Percentiles rank a stretch among this genome's conserved stretches.
These are phyloP conservation scores for Wallacemonas sp. DNA, from an alignment of 208 protist genomes.

Conservation along the genomic window DNA sequence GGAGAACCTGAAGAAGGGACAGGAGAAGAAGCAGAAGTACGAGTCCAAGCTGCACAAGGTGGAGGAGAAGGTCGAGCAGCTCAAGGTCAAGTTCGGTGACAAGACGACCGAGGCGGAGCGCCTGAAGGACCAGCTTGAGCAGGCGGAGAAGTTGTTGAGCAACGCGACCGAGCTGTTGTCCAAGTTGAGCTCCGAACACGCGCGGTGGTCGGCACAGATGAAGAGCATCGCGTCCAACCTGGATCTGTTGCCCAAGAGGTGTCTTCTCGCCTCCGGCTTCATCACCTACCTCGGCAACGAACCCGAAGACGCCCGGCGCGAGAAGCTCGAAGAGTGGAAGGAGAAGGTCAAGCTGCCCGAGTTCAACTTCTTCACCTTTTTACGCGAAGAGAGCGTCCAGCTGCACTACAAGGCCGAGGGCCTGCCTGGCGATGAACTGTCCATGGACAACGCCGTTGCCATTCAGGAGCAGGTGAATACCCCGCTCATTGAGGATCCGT, in stretches of 20 bases:
- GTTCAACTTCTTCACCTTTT: slow-evolving; percentile 93
- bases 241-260: slow-evolving; percentile 74
- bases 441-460: slow-evolving; percentile 97
- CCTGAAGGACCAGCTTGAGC: slow-evolving; percentile 86
- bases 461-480: slow-evolving; percentile 90
- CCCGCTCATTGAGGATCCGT: slow-evolving; percentile 97
- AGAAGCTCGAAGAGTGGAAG: slow-evolving; percentile 80
- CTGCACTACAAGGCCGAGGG: slow-evolving; percentile 96
- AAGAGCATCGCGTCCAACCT: slow-evolving; percentile 69
- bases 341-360: slow-evolving; percentile 67
- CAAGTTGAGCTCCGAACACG: slow-evolving; percentile 95
- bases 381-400: slow-evolving; percentile 94
- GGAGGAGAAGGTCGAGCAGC: slow-evolving; percentile 92
- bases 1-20: slow-evolving; percentile 72
- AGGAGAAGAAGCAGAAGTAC: slow-evolving; percentile 90
- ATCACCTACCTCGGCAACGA: slow-evolving; percentile 93
- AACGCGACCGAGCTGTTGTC: slow-evolving; percentile 92
- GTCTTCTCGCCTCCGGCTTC: slow-evolving; percentile 90
- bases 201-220: slow-evolving; percentile 93
- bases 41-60: slow-evolving; percentile 86
- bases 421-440: slow-evolving; percentile 95
- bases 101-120: slow-evolving; percentile 94
- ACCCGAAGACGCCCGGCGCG: slow-evolving; percentile 83
- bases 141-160: slow-evolving; percentile 87
- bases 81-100: slow-evolving; percentile 91